These are phyloP conservation scores for Plantago lanceolata DNA, from an alignment of 305 asterid species.

Conservation along the genomic window DNA sequence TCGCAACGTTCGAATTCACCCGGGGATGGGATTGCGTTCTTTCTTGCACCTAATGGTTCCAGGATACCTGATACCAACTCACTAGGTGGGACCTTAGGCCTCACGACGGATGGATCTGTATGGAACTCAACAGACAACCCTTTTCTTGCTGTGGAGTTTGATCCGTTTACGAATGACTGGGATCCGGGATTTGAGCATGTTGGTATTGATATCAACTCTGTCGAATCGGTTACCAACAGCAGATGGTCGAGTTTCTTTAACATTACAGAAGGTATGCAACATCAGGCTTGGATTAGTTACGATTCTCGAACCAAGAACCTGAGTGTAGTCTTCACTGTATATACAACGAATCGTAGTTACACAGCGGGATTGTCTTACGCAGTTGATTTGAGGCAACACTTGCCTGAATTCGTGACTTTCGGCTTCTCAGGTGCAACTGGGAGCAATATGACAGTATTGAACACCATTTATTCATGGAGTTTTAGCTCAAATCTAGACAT, in stretches of 20 bases:
- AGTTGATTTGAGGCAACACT: constrained; percentile 23
- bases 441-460: constrained; percentile 1
- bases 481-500: constrained; percentile 17
- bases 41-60: no score
- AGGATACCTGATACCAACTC: no score
- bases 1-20: no score
- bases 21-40: no score
- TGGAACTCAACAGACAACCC: no score
- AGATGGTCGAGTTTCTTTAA: not conserved
- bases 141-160: no score
- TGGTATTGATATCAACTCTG: not conserved
- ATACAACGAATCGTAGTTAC: no score
- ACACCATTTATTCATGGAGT: constrained; percentile 28
- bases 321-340: constrained; percentile 21
- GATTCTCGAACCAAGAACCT: constrained; percentile 15
- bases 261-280: constrained; percentile 12
- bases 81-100: no score
- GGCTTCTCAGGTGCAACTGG: constrained; percentile 32
- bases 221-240: constrained; percentile 11
- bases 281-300: constrained; percentile 28
- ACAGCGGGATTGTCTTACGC: not conserved
- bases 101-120: no score
- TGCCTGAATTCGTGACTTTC: constrained; percentile 27
- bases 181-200: not conserved
- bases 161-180: not conserved